Percentiles rank a stretch among this genome's conserved stretches.
These are phyloP conservation scores for Jatropha podagrica DNA, from an alignment of 441 rosid genomes.

Conservation along the genomic window DNA sequence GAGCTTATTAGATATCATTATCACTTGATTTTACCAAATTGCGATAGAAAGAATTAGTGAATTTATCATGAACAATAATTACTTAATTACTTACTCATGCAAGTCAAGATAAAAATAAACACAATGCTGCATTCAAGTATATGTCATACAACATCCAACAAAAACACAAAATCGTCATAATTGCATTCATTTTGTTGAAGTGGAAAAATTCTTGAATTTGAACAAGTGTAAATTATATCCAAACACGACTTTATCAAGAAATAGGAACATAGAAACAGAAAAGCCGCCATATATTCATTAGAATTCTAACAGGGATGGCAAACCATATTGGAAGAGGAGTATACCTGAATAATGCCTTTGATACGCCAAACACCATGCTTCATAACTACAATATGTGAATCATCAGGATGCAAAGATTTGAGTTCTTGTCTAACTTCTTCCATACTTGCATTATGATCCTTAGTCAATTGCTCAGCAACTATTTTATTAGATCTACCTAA, in stretches of 20 bases:
- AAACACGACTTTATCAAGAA: background rate
- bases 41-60: background rate
- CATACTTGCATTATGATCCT: constrained; percentile 78
- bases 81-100: background rate
- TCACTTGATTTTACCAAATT: constrained; percentile 3
- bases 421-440: constrained; percentile 93
- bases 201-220: background rate
- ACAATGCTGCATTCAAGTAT: background rate
- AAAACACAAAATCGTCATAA: background rate
- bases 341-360: constrained; percentile 97
- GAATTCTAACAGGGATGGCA: constrained; percentile 1
- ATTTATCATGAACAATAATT: background rate
- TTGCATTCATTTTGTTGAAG: constrained; percentile 2
- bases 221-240: background rate
- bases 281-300: background rate
- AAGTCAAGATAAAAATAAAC: background rate
- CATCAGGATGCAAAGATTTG: constrained; percentile 82
- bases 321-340: constrained; percentile 18
- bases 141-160: background rate
- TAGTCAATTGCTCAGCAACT: constrained; percentile 80
- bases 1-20: background rate
- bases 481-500: constrained; percentile 56
- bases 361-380: constrained; percentile 91
- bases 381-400: constrained; percentile 69
- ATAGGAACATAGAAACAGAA: background rate